Conservation (phyloP, 148 eudicot species). For the Heliamphora exappendiculata region DNA sequence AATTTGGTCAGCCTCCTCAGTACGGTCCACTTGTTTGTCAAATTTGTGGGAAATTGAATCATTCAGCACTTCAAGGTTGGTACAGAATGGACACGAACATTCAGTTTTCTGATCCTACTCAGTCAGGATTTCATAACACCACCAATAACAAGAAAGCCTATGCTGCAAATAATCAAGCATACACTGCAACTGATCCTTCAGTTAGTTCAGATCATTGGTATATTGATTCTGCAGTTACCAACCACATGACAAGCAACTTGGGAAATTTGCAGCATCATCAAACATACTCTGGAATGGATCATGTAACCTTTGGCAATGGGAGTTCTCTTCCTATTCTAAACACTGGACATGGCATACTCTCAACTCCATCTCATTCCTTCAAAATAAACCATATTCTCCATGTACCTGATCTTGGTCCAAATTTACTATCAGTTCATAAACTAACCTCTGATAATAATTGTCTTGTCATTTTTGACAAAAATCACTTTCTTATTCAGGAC, state of each 20-base stretch:
- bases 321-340: not conserved
- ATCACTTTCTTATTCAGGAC: not conserved
- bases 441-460: not conserved
- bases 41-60: not conserved
- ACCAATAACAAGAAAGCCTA: too few relatives aligned
- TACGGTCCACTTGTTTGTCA: not conserved
- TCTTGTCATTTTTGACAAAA: not conserved
- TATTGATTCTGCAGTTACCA: not conserved
- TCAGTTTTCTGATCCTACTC: not conserved
- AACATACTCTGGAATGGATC: not conserved
- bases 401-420: not conserved
- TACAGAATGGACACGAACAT: not conserved
- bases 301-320: not conserved
- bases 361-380: not conserved
- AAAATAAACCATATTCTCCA: not conserved
- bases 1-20: not conserved
- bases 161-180: too few relatives aligned
- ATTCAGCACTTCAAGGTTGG: not conserved
- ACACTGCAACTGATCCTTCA: not conserved
- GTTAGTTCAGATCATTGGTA: not conserved
- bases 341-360: not conserved
- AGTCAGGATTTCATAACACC: not conserved
- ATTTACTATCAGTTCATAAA: not conserved
- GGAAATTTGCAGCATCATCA: not conserved
- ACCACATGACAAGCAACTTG: not conserved